Evolutionary conservation across 805 yeast genomes (phyloP).

Genomic region (Ogataea allantospora): DNA sequence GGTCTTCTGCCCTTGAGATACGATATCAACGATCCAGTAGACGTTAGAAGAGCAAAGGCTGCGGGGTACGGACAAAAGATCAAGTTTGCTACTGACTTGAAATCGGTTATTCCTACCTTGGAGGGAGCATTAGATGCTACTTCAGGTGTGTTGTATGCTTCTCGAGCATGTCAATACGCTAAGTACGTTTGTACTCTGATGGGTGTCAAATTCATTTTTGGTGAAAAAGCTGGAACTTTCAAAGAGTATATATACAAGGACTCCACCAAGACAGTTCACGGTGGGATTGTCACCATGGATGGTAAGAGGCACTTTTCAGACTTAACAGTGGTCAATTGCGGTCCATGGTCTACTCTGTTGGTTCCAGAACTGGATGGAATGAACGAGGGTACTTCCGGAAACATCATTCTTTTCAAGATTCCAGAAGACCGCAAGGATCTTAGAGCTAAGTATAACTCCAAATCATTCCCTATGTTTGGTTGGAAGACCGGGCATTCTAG

Average conservation of each 20-base stretch:
- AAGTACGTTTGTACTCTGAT: slow-evolving; percentile 25
- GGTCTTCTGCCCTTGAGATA: slow-evolving; percentile 32
- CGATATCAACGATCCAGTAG: slow-evolving; percentile 30
- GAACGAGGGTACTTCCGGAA: slow-evolving; percentile 38
- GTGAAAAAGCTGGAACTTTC: slow-evolving; percentile 32
- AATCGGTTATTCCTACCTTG: slow-evolving; percentile 15
- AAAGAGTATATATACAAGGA: slow-evolving; percentile 21
- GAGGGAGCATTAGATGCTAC: slow-evolving; percentile 32
- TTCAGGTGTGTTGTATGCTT: slow-evolving; percentile 36
- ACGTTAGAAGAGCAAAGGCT: slow-evolving; percentile 32
- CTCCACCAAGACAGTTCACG: slow-evolving; percentile 19
- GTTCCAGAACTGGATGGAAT: slow-evolving; percentile 38
- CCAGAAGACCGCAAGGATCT: slow-evolving; percentile 37
- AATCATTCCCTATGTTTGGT: slow-evolving; percentile 34
- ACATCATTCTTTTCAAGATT: slow-evolving; percentile 35
- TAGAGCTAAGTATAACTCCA: slow-evolving; percentile 32
- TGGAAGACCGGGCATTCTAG: slow-evolving; percentile 36
- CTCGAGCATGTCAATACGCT: slow-evolving; percentile 34
- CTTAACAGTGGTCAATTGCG: slow-evolving; percentile 29
- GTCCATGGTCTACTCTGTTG: slow-evolving; percentile 33
- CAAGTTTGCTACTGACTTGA: slow-evolving; percentile 20
- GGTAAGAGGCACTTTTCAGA: slow-evolving; percentile 27
- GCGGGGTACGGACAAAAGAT: slow-evolving; percentile 30
- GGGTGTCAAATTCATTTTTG: slow-evolving; percentile 37
- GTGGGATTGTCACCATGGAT: slow-evolving; percentile 31